Evolutionary conservation across 1,284 basidiomycete genomes (phyloP).

Genomic region (Lignosus rhinocerotis): DNA sequence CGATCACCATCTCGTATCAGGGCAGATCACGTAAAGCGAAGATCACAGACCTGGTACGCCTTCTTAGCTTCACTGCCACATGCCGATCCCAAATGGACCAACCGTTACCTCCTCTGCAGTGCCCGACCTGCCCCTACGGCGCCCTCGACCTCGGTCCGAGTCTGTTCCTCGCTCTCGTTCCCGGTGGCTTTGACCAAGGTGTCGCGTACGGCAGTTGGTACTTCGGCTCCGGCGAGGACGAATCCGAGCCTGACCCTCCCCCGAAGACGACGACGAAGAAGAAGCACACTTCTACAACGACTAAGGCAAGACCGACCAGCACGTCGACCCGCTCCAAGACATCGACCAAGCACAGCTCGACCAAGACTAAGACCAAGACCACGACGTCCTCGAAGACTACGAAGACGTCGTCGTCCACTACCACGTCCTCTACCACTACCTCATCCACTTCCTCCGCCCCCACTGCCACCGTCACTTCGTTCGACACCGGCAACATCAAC

Average conservation of each 20-base stretch:
- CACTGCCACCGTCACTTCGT: conserved; percentile 5
- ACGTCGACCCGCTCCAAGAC: neutral
- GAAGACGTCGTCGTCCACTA: neutral
- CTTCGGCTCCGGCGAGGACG: conserved; percentile 15
- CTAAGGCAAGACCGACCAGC: conserved; percentile 10
- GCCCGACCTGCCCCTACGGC: neutral
- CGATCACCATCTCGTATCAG: conserved; percentile 4
- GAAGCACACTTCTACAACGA: conserved; percentile 4
- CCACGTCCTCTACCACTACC: neutral
- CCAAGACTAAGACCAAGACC: conserved; percentile 6
- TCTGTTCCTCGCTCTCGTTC: conserved; percentile 39
- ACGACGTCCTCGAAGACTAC: conserved; percentile 7
- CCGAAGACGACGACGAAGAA: conserved; percentile 9
- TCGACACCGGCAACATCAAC: conserved; percentile 22
- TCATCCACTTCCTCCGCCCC: neutral
- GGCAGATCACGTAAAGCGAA: conserved; percentile 1
- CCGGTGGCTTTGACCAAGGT: conserved; percentile 27
- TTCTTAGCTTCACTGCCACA: neutral
- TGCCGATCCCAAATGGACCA: neutral
- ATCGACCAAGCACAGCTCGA: neutral
- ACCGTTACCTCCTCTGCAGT: neutral
- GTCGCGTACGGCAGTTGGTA: conserved; percentile 22
- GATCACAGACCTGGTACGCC: conserved; percentile 7
- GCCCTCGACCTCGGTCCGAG: neutral
- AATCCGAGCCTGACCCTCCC: neutral